Percentiles rank a stretch among this genome's conserved stretches.
phyloP scores from a whole-genome alignment of 495 filamentous ascomycete species.

The Xylaria palmicola region DNA sequence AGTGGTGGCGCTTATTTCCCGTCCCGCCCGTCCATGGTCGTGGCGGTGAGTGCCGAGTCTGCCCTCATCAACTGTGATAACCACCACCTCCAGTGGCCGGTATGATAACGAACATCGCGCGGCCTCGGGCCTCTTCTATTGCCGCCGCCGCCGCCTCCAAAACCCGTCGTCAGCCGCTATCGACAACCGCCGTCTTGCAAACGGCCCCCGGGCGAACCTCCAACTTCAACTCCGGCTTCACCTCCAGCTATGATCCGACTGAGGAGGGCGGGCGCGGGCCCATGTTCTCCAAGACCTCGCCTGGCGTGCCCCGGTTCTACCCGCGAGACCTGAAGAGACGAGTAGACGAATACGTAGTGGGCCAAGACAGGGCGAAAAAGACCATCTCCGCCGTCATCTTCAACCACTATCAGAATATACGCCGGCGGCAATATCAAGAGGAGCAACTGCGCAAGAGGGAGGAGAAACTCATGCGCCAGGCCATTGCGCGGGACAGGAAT shows the following conservation, averaged over 20 bases:
- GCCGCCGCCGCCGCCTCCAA: constrained; percentile 9
- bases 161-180: constrained; percentile 29
- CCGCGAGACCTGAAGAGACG: constrained; percentile 82
- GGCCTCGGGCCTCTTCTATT: constrained; percentile 27
- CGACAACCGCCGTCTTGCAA: constrained; percentile 29
- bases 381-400: constrained; percentile 91
- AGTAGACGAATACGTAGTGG: constrained; percentile 93
- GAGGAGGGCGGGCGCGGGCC: constrained; percentile 45
- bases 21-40: background rate
- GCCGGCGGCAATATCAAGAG: constrained; percentile 75
- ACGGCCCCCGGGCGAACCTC: constrained; percentile 31
- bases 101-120: constrained; percentile 36
- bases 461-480: constrained; percentile 49
- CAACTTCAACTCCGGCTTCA: constrained; percentile 55
- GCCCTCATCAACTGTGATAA: background rate
- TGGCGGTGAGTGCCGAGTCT: background rate
- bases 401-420: constrained; percentile 91
- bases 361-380: constrained; percentile 95
- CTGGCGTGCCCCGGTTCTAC: constrained; percentile 73
- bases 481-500: constrained; percentile 47
- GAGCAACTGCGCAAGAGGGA: constrained; percentile 66
- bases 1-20: background rate
- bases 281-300: constrained; percentile 46
- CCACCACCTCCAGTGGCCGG: constrained; percentile 1
- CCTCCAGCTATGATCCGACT: constrained; percentile 72